Evolutionary conservation across 257 asterid species (phyloP).

Genomic region (Pogostemon cablin): DNA sequence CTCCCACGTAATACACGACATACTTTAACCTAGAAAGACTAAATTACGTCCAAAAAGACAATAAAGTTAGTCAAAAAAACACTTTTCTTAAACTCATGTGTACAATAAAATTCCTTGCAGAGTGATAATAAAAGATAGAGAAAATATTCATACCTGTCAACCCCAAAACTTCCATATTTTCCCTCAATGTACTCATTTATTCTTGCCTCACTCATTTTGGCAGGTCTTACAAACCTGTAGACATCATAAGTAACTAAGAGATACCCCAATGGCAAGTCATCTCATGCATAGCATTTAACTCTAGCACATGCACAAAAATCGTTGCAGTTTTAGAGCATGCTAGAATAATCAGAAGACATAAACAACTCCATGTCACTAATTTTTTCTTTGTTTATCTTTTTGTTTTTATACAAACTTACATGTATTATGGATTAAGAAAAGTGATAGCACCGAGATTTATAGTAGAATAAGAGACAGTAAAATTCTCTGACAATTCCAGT

Average conservation of each 20-base stretch:
- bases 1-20: too few relatives aligned
- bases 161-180: slow-evolving; percentile 82
- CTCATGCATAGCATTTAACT: slow-evolving; percentile 1
- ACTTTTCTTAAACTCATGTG: too few relatives aligned
- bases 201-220: slow-evolving; percentile 74
- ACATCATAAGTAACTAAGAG: slow-evolving; percentile 11
- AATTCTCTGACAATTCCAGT: background rate
- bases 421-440: background rate
- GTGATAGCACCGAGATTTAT: slow-evolving; percentile 19
- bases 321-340: too few relatives aligned
- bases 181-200: slow-evolving; percentile 78
- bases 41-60: too few relatives aligned
- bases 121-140: slow-evolving; percentile 6
- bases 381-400: background rate
- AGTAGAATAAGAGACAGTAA: background rate
- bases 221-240: slow-evolving; percentile 91
- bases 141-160: slow-evolving; percentile 59
- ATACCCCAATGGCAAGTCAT: slow-evolving; percentile 8
- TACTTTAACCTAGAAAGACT: too few relatives aligned
- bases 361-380: background rate
- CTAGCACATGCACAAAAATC: background rate
- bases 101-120: slow-evolving; percentile 9
- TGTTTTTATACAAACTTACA: background rate
- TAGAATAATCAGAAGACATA: too few relatives aligned
- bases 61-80: too few relatives aligned